Base-by-base conservation (phyloP, 2,329 filamentous ascomycete genomes). In the Westerdykella sp. region DNA sequence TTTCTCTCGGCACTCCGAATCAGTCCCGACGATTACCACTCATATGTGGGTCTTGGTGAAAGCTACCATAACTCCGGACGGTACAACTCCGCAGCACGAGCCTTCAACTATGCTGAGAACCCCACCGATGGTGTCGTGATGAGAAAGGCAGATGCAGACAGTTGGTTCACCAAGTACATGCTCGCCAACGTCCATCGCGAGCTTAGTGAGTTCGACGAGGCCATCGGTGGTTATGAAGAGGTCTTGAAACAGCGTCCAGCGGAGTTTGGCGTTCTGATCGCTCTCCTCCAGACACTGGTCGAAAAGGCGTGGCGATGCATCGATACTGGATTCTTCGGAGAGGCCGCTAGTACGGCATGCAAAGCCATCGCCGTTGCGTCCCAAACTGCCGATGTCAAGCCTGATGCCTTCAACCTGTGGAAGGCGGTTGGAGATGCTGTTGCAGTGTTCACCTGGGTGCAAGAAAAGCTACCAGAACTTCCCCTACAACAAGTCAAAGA, bases 101-200 rank as follows among this genome's bases (percentile, higher is more conserved):
- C 93, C 0, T 93, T 97, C 53, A 74, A 38, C 36, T 38, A 25
- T 22, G 36, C 36, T 23, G 22, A 38, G 16, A 38, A 38, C 15
- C 74, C 95, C 4, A 86, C 91, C 49, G 74, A 79, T 22, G 73
- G 75, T 1, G 65, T 77, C 0, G 65, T 73, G n/a, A 59, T 75
- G 59, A 66, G 77, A 37, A 73, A 79, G 28, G 62, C 72, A 15
- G 56, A 57, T n/a, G 81, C 78, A 0, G 85, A 94, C 53, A 85
- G 80, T 9, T 98, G 93, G 93, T 98, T 96, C 63, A 90, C 90
- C 6, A 87, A 87, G 60, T 96, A 96, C 66, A 94, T 98, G 84
- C 79, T 97, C 47, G 90, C 88, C 34, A 97, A 98, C 57, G 87
- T 98, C 42, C 88, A 89, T 65, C 81, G 90, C 42, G 91, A 97